Base-by-base conservation (phyloP, 2,329 filamentous ascomycete species). In the Cytospora piceae region DNA sequence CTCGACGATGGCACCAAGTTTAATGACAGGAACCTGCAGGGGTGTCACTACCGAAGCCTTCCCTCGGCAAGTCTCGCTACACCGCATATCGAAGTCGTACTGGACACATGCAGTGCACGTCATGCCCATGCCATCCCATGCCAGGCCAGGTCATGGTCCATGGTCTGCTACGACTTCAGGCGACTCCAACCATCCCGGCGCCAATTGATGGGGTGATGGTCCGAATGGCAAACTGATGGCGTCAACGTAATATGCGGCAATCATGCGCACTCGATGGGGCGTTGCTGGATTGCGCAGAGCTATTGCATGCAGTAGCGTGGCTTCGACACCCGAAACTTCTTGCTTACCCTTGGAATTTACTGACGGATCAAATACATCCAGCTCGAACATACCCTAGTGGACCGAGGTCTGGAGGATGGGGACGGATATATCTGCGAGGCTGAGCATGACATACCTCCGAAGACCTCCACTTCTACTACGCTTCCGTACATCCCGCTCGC, bases 41-140 rank as follows among this genome's bases (percentile, higher is more conserved):
- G 61, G 61, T 63, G 61, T 53, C 61, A 63, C 61, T 63, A 55
- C 61, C 61, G 61, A 57, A 63, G 61, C 61, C 61, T 51, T 57
- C 32, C 61, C 61, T 63, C 61, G 61, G 61, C 61, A 63, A 51
- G 39, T 12, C 31, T 31, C 27, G 61, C 53, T 63, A 57, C 60
- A 63, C 60, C 53, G 53, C 61, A 63, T 57, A 37, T 51, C 53
- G 53, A 53, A 53, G 56, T 63, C 53, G 54, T 20, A 56, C 31
- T 31, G 54, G 31, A 56, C 54, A 37, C 32, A 20, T 49, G 46
- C 54, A 56, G 31, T 34, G 17, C 52, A 54, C 29, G 52, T 29
- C 52, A 54, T 54, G 52, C 24, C 52, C 52, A 29, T 29, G 52
- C 24, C 51, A 54, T 20, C 6, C 39, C 39, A 42, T 12, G 32